These are phyloP conservation scores for Vigna unguiculata DNA, from an alignment of 306 rosid species.

Conservation along the genomic window DNA sequence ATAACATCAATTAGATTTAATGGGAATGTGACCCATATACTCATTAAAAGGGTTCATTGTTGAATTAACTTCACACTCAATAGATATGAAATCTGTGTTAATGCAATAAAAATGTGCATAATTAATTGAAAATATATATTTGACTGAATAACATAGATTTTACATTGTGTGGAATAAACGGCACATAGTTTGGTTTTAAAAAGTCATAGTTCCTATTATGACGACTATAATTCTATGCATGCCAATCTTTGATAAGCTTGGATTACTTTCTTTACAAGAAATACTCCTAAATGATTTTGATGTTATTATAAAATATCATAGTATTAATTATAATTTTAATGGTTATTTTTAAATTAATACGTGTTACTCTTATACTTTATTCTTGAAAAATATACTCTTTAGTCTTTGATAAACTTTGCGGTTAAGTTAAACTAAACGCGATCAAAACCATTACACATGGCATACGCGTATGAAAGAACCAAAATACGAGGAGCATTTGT, in stretches of 20 bases:
- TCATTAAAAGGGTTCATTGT: background rate
- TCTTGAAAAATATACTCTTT: background rate
- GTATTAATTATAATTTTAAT: too few species aligned
- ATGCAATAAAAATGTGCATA: background rate
- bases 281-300: background rate
- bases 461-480: background rate
- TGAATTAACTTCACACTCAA: background rate
- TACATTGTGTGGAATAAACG: background rate
- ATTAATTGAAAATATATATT: background rate
- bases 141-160: background rate
- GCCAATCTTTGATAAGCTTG: background rate
- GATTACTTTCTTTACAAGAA: background rate
- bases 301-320: background rate
- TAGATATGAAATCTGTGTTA: background rate
- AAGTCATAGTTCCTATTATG: background rate
- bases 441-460: background rate
- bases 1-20: constrained; percentile 12
- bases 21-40: background rate
- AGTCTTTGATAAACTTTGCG: background rate
- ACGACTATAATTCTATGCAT: background rate
- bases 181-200: background rate
- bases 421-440: background rate
- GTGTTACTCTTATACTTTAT: background rate
- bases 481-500: background rate
- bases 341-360: too few species aligned